Conservation (phyloP, 768 basidiomycete species). For the Mycena belliarum region DNA sequence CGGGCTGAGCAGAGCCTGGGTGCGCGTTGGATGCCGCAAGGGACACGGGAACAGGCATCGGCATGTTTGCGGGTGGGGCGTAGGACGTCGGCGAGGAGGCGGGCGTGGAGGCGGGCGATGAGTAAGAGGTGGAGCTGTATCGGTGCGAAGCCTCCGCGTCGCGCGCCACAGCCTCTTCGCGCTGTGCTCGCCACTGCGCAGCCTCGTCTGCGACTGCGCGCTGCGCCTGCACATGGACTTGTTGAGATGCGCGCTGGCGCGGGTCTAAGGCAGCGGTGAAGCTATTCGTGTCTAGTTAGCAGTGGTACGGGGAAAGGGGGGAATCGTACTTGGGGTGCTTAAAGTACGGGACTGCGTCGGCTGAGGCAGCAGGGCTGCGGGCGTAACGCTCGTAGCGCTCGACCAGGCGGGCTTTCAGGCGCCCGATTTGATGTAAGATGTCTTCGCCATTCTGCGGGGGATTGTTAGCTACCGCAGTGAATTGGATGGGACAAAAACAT, state of each 20-base stretch:
- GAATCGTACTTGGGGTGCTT: not conserved
- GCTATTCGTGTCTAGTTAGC: too few species aligned
- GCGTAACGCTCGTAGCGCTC: constrained; percentile 51
- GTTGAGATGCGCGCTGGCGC: not conserved
- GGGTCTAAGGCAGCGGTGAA: too few species aligned
- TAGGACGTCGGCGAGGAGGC: not conserved
- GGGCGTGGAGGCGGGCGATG: not conserved
- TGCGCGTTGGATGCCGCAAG: not conserved
- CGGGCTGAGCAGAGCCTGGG: not conserved
- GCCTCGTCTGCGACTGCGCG: constrained; percentile 3
- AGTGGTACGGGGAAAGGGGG: too few species aligned
- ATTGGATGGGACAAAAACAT: too few species aligned
- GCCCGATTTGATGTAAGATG: constrained; percentile 65
- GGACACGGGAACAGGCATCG: not conserved
- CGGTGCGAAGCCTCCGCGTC: not conserved
- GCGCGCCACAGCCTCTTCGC: not conserved
- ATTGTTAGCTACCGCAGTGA: too few species aligned
- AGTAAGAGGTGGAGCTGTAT: not conserved
- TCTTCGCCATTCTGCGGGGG: constrained; percentile 58
- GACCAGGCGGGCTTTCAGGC: constrained; percentile 64
- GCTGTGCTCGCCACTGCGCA: constrained; percentile 8
- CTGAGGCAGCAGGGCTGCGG: not conserved
- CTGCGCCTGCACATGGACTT: not conserved
- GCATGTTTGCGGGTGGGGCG: not conserved
- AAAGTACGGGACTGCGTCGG: constrained; percentile 7